Percentiles rank a stretch among this genome's conserved stretches.
Conservation (phyloP, 2,329 filamentous ascomycete genomes). For the Diaporthe batatas region DNA sequence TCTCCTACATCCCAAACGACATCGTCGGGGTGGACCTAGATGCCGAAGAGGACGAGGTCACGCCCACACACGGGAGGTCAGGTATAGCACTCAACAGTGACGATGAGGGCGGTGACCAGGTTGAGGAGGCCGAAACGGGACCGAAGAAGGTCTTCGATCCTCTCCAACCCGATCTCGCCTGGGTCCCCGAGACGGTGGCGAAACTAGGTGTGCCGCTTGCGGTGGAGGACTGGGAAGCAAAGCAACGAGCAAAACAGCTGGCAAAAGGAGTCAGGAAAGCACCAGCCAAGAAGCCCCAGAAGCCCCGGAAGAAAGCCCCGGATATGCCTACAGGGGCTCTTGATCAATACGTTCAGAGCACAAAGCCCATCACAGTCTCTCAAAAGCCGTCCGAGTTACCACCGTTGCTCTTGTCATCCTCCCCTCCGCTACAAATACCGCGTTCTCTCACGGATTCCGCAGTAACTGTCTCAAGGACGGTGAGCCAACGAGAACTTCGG, state of each 20-base stretch:
- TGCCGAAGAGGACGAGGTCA: constrained; percentile 73
- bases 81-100: constrained; percentile 75
- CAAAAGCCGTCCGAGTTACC: constrained; percentile 9
- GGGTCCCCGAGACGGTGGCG: constrained; percentile 76
- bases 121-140: constrained; percentile 46
- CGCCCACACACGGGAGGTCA: constrained; percentile 58
- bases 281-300: constrained; percentile 36
- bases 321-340: constrained; percentile 51
- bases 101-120: constrained; percentile 68
- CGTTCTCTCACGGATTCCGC: neutral
- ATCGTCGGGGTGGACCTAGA: constrained; percentile 84
- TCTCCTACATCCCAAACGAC: constrained; percentile 81
- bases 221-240: constrained; percentile 73
- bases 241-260: constrained; percentile 50
- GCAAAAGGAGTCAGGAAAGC: constrained; percentile 39
- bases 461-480: neutral
- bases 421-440: constrained; percentile 8
- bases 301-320: constrained; percentile 42
- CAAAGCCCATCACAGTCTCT: constrained; percentile 47
- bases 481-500: neutral
- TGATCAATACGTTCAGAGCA: constrained; percentile 55
- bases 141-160: constrained; percentile 72
- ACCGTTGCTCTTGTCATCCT: neutral
- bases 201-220: constrained; percentile 74
- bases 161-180: constrained; percentile 72